These are phyloP conservation scores for Nigrograna mackinnonii DNA, from an alignment of 2,329 filamentous ascomycete genomes.

Conservation along the genomic window DNA sequence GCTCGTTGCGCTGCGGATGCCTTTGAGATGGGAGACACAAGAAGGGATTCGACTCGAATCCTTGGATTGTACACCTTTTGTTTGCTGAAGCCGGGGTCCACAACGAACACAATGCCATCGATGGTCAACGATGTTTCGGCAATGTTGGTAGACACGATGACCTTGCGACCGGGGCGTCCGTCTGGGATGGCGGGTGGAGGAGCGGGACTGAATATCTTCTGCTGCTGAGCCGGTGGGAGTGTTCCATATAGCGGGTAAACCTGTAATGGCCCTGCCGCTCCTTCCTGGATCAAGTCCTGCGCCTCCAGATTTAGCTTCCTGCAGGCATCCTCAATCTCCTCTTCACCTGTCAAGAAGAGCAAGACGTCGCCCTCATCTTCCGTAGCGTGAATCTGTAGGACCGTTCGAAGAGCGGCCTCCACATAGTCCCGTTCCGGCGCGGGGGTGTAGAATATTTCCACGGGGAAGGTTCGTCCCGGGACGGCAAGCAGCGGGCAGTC, in stretches of 20 bases:
- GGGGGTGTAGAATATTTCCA: conserved; percentile 98
- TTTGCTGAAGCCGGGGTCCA: conserved; percentile 99
- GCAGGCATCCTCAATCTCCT: conserved; percentile 96
- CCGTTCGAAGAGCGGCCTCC: conserved; percentile 90
- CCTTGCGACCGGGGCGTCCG: conserved; percentile 88
- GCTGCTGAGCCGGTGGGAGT: conserved; percentile 88
- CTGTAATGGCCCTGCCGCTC: conserved; percentile 84
- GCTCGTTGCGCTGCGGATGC: conserved; percentile 96
- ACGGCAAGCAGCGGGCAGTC: conserved; percentile 91
- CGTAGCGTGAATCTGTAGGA: conserved; percentile 93
- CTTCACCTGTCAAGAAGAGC: conserved; percentile 94
- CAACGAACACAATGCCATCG: conserved; percentile 97
- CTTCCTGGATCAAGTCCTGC: conserved; percentile 89
- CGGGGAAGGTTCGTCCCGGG: conserved; percentile 90
- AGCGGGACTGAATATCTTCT: conserved; percentile 91
- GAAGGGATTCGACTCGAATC: conserved; percentile 91
- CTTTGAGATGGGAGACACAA: conserved; percentile 98
- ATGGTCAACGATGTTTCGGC: conserved; percentile 97
- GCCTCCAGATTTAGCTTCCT: conserved; percentile 88
- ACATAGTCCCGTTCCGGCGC: conserved; percentile 97
- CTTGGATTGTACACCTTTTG: conserved; percentile 99
- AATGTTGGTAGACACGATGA: conserved; percentile 95
- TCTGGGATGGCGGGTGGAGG: conserved; percentile 73
- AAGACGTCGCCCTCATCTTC: conserved; percentile 92
- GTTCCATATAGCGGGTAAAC: conserved; percentile 95